phyloP scores from a whole-genome alignment of 2,329 filamentous ascomycete species.

The Pyrenochaeta sp. region DNA sequence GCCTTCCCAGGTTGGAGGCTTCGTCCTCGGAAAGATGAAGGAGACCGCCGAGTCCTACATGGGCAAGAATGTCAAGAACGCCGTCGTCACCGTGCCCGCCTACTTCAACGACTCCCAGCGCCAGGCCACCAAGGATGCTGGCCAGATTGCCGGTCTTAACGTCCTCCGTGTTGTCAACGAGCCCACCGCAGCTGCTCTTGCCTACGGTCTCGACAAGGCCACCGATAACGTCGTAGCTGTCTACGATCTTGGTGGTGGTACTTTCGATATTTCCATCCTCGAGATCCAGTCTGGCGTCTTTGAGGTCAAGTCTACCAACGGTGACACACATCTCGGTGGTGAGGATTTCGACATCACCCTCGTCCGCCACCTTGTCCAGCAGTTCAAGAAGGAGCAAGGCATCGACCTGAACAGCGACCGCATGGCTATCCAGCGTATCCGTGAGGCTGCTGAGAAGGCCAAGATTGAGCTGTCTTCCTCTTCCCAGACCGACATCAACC shows the following conservation, averaged over 20 bases:
- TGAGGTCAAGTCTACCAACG: conserved; percentile 98
- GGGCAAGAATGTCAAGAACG: conserved; percentile 90
- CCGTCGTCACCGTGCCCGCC: conserved; percentile 93
- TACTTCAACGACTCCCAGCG: conserved; percentile 99
- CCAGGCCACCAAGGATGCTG: conserved; percentile 97
- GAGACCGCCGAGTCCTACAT: conserved; percentile 96
- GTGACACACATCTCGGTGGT: conserved; percentile 97
- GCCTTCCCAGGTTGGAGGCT: conserved; percentile 96
- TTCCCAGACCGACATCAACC: conserved; percentile 95
- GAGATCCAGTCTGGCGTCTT: conserved; percentile 98
- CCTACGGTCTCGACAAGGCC: conserved; percentile 96
- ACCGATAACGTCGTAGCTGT: conserved; percentile 88
- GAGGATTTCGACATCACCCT: conserved; percentile 97
- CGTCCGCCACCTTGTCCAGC: conserved; percentile 89
- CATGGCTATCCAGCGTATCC: conserved; percentile 99
- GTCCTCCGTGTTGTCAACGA: conserved; percentile 98
- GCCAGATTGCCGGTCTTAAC: conserved; percentile 94
- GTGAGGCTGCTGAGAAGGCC: conserved; percentile 97
- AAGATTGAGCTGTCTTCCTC: conserved; percentile 98
- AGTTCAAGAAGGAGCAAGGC: conserved; percentile 95
- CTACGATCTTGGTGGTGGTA: conserved; percentile 98
- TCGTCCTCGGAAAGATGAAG: conserved; percentile 98
- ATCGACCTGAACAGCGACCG: conserved; percentile 91
- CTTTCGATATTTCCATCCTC: conserved; percentile 97
- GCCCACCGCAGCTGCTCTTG: conserved; percentile 92